Evolutionary conservation across 1,139 yeast species (phyloP).

Genomic region (Suhomyces kunorum): DNA sequence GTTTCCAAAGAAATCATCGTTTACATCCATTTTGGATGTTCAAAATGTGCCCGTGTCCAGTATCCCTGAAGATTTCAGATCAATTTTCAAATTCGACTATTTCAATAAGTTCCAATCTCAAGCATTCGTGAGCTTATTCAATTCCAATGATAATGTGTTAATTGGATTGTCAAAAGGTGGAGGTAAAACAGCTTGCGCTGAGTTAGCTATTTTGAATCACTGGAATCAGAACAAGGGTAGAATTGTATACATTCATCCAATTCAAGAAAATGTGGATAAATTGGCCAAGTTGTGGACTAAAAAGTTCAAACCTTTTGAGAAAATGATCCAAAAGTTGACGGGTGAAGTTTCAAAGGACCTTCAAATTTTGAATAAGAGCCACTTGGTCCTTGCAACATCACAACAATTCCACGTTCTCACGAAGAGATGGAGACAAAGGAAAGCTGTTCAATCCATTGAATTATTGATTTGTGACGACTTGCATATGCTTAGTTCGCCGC

Average conservation of each 20-base stretch:
- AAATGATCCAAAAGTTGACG: constrained; percentile 55
- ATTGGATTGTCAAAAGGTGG: constrained; percentile 75
- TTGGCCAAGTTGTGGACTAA: constrained; percentile 53
- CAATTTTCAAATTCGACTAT: constrained; percentile 44
- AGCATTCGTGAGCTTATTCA: constrained; percentile 59
- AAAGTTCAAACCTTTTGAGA: constrained; percentile 46
- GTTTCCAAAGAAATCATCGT: constrained; percentile 70
- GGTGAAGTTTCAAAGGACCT: constrained; percentile 64
- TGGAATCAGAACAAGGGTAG: constrained; percentile 64
- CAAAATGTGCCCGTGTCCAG: constrained; percentile 51
- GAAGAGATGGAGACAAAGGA: constrained; percentile 79
- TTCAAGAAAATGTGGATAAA: constrained; percentile 53
- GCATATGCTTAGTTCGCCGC: constrained; percentile 57
- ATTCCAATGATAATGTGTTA: constrained; percentile 59
- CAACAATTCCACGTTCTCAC: constrained; percentile 70
- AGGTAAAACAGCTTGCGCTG: constrained; percentile 74
- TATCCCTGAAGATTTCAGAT: constrained; percentile 49
- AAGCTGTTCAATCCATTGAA: constrained; percentile 66
- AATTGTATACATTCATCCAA: constrained; percentile 67
- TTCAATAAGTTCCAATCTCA: constrained; percentile 80
- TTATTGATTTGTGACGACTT: constrained; percentile 73
- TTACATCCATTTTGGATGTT: constrained; percentile 54
- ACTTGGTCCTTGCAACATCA: constrained; percentile 78
- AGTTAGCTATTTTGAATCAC: constrained; percentile 67
- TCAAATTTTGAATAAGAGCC: constrained; percentile 54